A percentile compares a stretch with the other conserved stretches of the same genome.
These are phyloP conservation scores for Trichoderma atrobrunneum DNA, from an alignment of 2,329 filamentous ascomycete species.

Conservation along the genomic window DNA sequence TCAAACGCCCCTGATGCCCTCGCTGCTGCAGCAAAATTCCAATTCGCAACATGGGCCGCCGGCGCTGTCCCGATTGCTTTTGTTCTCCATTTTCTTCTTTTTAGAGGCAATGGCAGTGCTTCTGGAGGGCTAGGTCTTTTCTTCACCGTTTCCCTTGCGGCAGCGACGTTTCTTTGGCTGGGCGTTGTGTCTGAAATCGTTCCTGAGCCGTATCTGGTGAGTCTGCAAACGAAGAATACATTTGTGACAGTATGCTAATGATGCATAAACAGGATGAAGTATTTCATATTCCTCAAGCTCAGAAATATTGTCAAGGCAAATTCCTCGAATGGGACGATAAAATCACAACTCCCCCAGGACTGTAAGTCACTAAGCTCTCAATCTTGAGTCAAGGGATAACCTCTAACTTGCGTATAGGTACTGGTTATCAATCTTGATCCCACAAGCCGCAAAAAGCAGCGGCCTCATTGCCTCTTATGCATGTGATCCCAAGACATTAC, in stretches of 20 bases:
- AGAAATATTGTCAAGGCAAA: constrained; percentile 74
- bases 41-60: constrained; percentile 7
- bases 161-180: constrained; percentile 25
- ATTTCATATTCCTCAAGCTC: constrained; percentile 88
- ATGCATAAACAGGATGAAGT: constrained; percentile 64
- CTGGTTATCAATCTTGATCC: constrained; percentile 39
- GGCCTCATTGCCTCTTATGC: constrained; percentile 21
- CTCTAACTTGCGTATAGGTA: constrained; percentile 37
- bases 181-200: constrained; percentile 34
- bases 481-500: constrained; percentile 39
- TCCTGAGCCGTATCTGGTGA: constrained; percentile 54
- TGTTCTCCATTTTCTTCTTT: constrained; percentile 1
- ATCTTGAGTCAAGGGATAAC: background rate
- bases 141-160: constrained; percentile 23
- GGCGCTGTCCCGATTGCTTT: constrained; percentile 16
- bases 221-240: constrained; percentile 19
- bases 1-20: background rate
- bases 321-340: constrained; percentile 90
- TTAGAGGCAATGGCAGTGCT: background rate
- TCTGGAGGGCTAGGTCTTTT: background rate
- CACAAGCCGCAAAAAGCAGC: constrained; percentile 23
- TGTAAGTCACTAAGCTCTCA: constrained; percentile 49
- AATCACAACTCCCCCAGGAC: constrained; percentile 90
- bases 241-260: constrained; percentile 19
- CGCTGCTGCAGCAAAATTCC: background rate